phyloP scores from a whole-genome alignment of 495 filamentous ascomycete species.

The Podospora conica region DNA sequence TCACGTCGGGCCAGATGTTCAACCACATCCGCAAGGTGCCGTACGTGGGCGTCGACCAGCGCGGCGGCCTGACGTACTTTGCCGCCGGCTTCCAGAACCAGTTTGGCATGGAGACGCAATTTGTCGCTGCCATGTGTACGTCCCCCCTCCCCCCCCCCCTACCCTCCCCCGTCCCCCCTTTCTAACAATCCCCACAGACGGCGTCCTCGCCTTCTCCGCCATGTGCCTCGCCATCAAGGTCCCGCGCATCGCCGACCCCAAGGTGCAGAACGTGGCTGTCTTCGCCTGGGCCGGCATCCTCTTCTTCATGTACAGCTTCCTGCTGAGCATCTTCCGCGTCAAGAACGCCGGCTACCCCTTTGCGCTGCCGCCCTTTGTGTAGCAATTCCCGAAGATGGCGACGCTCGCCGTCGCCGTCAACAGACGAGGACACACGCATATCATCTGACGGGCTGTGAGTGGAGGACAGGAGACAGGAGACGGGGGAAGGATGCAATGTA shows the following conservation, averaged over 20 bases:
- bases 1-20: slow-evolving; percentile 98
- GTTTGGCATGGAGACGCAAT: slow-evolving; percentile 92
- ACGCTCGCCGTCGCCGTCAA: neutral
- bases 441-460: neutral
- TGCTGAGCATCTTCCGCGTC: slow-evolving; percentile 84
- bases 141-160: slow-evolving; percentile 15
- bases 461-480: neutral
- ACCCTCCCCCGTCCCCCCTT: neutral
- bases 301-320: slow-evolving; percentile 82
- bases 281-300: slow-evolving; percentile 75
- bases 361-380: slow-evolving; percentile 79
- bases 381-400: slow-evolving; percentile 1
- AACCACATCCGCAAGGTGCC: slow-evolving; percentile 96
- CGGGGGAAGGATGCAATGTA: neutral
- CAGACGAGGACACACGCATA: neutral
- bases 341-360: slow-evolving; percentile 98
- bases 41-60: slow-evolving; percentile 84
- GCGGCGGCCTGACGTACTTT: slow-evolving; percentile 85
- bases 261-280: slow-evolving; percentile 73
- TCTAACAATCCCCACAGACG: slow-evolving; percentile 55
- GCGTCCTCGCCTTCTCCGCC: slow-evolving; percentile 82
- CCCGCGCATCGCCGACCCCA: slow-evolving; percentile 73
- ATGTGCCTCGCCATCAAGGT: slow-evolving; percentile 88
- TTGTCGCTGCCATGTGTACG: slow-evolving; percentile 93
- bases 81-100: slow-evolving; percentile 92